Evolutionary conservation across 257 asterid genomes (phyloP), one percentile per base, ranked within the genome.

Genomic region (Fraxinus excelsior): DNA sequence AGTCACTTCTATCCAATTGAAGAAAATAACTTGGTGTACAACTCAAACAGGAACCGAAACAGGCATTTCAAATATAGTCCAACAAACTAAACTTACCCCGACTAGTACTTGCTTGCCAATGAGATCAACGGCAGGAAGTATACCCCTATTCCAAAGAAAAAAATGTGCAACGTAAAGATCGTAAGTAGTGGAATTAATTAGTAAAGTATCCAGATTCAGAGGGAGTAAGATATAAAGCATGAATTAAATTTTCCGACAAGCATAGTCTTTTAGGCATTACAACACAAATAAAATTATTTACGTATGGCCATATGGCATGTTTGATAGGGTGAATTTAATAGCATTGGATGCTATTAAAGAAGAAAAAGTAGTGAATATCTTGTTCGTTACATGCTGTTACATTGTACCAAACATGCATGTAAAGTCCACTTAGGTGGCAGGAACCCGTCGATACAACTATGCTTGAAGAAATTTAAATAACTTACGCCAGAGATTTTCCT

Each of bases 401-500:
- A 21, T 8, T 60, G 12, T 60, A 23, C 67, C 19, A 23, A 60
- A 23, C 67, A 60, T 23, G 31, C 67, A 60, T 60, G 67, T 23
- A 60, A 23, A 58, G 62, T 5, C 62, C 16, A 58, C 29, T 65
- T 11, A 25, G 56, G 23, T 49, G 44, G 3, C 58, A 60, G 0
- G 23, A 29, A 71, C 64, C 16, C 31, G 0, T 31, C 29, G 31
- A 21, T 34, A 65, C 38, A 32, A 42, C 26, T 42, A 29, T 9
- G 72, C 34, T 26, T 13, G 28, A 10, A 62, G 18, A 69, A 70
- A 21, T 31, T 21, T 7, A 51, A 72, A 73, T 68, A 73, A 80
- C 96, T 88, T 86, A 95, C 99, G 98, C 84, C 34, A 95, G 87
- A 79, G 99, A 93, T 88, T 93, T 93, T 78, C 99, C 99, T 85